A percentile compares a stretch with the other conserved stretches of the same genome.
Evolutionary conservation across 2,329 filamentous ascomycete genomes (phyloP).

Genomic region (Cladorrhinum sp.): DNA sequence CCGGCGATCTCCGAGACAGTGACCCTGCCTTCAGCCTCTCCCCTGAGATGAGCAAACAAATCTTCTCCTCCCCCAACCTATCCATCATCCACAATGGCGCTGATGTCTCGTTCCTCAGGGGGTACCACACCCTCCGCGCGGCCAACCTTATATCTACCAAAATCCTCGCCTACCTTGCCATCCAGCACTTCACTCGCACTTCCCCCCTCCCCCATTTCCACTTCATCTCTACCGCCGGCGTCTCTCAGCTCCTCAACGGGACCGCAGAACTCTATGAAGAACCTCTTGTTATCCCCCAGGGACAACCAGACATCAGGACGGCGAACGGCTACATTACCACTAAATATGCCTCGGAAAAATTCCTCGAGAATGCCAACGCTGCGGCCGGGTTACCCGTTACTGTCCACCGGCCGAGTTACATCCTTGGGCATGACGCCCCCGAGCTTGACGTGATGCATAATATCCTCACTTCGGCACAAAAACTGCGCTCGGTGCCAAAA

Average conservation of each 20-base stretch:
- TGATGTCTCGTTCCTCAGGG: slow-evolving; percentile 36
- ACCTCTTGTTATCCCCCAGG: not conserved
- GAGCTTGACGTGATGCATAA: slow-evolving; percentile 21
- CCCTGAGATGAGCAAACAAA: not conserved
- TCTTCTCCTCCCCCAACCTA: slow-evolving; percentile 9
- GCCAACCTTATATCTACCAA: slow-evolving; percentile 37
- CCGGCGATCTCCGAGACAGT: slow-evolving; percentile 33
- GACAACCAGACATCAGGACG: not conserved
- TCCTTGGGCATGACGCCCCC: slow-evolving; percentile 15
- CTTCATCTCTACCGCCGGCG: slow-evolving; percentile 30
- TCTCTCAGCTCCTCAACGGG: slow-evolving; percentile 6
- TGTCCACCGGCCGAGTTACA: slow-evolving; percentile 31
- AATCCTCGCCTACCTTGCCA: slow-evolving; percentile 32
- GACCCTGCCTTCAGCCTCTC: slow-evolving; percentile 26
- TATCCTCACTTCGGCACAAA: slow-evolving; percentile 3
- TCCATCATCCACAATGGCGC: slow-evolving; percentile 48
- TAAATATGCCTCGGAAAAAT: slow-evolving; percentile 34
- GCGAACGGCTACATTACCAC: slow-evolving; percentile 30
- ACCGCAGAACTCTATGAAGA: not conserved
- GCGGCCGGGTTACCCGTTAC: slow-evolving; percentile 23
- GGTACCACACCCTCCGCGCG: slow-evolving; percentile 33
- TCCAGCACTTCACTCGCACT: slow-evolving; percentile 4
- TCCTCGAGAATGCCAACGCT: slow-evolving; percentile 27
- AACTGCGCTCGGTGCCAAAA: slow-evolving; percentile 1
- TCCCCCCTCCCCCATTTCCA: slow-evolving; percentile 24